Base-by-base conservation (phyloP, 805 yeast species). In the Lipomyces starkeyi region DNA sequence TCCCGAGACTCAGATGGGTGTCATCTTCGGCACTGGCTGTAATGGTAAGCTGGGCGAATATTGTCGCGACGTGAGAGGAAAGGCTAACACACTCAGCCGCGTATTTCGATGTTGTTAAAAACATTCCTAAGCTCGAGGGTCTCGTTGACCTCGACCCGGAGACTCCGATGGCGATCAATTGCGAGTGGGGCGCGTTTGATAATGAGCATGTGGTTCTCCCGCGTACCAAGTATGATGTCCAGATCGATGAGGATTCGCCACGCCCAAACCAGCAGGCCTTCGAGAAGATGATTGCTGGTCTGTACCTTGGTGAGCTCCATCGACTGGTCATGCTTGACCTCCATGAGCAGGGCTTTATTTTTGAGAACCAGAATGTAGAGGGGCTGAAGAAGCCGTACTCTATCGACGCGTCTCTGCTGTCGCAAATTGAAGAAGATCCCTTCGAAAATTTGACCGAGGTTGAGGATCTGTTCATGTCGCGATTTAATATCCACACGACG, bases 151-250 rank as follows among this genome's bases (percentile, higher is more conserved):
- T 92, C 73, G 77, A 86, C 52, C 79, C 77, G 6, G 86, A 85
- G 61, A 84, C 90, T 56, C 88, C 89, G 71, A 93, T 94, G 97
- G 97, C 97, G 64, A 94, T 94, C 79, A 94, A 94, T 85, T 93
- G 98, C 84, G 99, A 94, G 83, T 94, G 94, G 82, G 98, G 99
- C 76, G 94, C 98, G 6, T 94, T 94, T 78, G 98, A 94, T 80
- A 93, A 92, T 78, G 97, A 92, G 80, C 96, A 90, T 76, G 67
- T 74, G 9, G 86, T 88, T 47, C 85, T 94, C 74, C 98, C 98
- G 77, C 87, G 97, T 82, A 93, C 97, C 73, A 89, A 88, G 79
- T 94, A 87, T 79, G 99, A 94, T 80, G 77, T 88, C 64, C 84
- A 82, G 73, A 89, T 94, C 73, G 98, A 94, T 80, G 83, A 80